Base-by-base conservation (phyloP, 2,329 filamentous ascomycete genomes). In the Monilinia fructigena region DNA sequence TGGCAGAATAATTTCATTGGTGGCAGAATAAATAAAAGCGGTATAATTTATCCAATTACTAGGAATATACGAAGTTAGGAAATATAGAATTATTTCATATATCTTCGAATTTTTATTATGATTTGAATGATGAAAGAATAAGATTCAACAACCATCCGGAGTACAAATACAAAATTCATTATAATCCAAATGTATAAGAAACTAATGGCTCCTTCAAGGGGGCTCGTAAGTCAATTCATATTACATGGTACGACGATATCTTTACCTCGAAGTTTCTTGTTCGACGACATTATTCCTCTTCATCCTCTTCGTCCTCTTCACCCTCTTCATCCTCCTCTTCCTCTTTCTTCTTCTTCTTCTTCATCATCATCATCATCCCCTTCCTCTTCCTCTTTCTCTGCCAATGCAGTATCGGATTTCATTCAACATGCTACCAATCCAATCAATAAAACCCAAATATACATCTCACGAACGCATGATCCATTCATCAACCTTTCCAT, bases 401-500 rank as follows among this genome's bases (percentile, higher is more conserved):
- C 42, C 20, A 26, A 12, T 8, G 35, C 56, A 16, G 12, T 20
- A 50, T 48, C 38, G 16, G 56, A 61, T 23, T 73, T 73, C 45
- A 59, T 68, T 2, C 65, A 63, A 31, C 62, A 66, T 28, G 72
- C 72, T 53, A 71, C 72, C 26, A 69, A 81, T 68, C 75, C 80
- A n/a, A 74, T 79, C 23, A 81, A 80, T 73, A 70, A 80, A 78
- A 69, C 83, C 20, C 90, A 94, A 71, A 83, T 93, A 72, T 93
- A 92, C 79, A 81, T 87, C 68, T 93, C 91, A 14, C 80, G 79
- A 68, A 90, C 86, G 65, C 80, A 79, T 61, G 86, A 96, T 75
- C 93, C 95, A 5, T 94, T 90, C 77, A 81, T 96, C 73, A 99
- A 99, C 78, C 91, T 99, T 67, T 93, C 93, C 42, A 89, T 97